These are phyloP conservation scores for Plasmopara viticola DNA, from an alignment of 352 stramenopile genomes.

Conservation along the genomic window DNA sequence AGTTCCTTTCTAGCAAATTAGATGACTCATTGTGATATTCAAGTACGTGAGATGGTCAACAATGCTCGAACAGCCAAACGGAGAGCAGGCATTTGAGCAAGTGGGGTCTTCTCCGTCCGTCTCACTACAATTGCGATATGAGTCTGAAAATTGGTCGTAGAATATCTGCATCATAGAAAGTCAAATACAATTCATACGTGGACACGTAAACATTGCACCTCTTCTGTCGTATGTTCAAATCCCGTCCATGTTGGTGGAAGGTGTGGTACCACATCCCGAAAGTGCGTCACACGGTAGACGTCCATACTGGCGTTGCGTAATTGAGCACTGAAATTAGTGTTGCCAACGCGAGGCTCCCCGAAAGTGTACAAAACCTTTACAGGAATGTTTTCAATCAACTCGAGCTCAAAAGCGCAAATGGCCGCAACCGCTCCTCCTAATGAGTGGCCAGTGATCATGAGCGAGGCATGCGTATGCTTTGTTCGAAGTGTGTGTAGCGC, in stretches of 20 bases:
- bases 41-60: slow-evolving; percentile 83
- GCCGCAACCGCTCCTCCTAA: slow-evolving; percentile 63
- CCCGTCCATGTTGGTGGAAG: slow-evolving; percentile 70
- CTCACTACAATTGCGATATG: slow-evolving; percentile 51
- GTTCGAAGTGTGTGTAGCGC: slow-evolving; percentile 27
- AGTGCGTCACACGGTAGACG: slow-evolving; percentile 74
- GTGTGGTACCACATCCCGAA: slow-evolving; percentile 69
- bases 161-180: slow-evolving; percentile 45
- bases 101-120: slow-evolving; percentile 53
- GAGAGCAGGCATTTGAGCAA: slow-evolving; percentile 68
- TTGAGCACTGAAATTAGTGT: slow-evolving; percentile 49
- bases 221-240: slow-evolving; percentile 64
- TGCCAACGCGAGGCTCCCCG: slow-evolving; percentile 71
- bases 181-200: not conserved
- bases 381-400: slow-evolving; percentile 48
- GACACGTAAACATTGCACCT: slow-evolving; percentile 26
- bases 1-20: slow-evolving; percentile 53
- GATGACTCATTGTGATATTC: slow-evolving; percentile 85
- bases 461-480: slow-evolving; percentile 32
- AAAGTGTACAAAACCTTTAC: slow-evolving; percentile 66
- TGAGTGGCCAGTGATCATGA: slow-evolving; percentile 72
- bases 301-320: slow-evolving; percentile 49
- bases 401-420: slow-evolving; percentile 71
- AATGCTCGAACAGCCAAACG: slow-evolving; percentile 73
- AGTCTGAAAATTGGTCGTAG: slow-evolving; percentile 71